Evolutionary conservation across 495 filamentous ascomycete genomes (phyloP), one percentile per base, ranked within the genome.

Genomic region (Filosporella fistucella): DNA sequence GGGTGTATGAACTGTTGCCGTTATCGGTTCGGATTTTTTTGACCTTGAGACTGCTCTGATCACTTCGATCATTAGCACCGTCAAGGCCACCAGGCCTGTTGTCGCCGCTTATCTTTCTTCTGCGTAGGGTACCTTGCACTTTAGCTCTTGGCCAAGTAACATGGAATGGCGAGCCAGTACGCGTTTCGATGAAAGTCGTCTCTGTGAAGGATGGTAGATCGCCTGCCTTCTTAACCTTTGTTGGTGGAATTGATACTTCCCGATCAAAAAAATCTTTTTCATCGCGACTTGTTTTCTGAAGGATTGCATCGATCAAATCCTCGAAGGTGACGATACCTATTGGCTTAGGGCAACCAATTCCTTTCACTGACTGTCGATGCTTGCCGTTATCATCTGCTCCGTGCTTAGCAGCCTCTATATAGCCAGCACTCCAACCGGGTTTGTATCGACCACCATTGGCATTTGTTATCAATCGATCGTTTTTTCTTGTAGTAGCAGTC

Each of bases 261-360:
- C 35, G 46, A 38, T 45, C 32, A 20, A 55, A 55, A 42, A 51
- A 55, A 14, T 58, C 51, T 23, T 49, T 48, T 23, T 55, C 51
- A 17, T 58, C 51, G 11, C 47, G 42, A 32, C 51, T 51, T 13
- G 47, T 47, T 22, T 55, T 58, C 17, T 58, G 55, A 21, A 58
- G 25, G 14, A 58, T 21, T 2, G 43, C 40, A 38, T 51, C 47
- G 5, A 58, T 38, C 23, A 58, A 26, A 25, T 58, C 55, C 17
- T 58, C 55, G 22, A 50, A 55, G 4, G 55, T 58, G 16, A 58
- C 30, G 30, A 58, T 58, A 4, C 55, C 55, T 23, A 55, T 16
- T 29, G 55, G 55, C 36, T 53, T 42, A n/a, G 34, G 35, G 13
- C 32, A 46, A 23, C 50, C 29, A 25, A 57, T 47, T 4, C 45